Conservation (phyloP, 1,284 basidiomycete species). For the Pseudozyma sp. region DNA sequence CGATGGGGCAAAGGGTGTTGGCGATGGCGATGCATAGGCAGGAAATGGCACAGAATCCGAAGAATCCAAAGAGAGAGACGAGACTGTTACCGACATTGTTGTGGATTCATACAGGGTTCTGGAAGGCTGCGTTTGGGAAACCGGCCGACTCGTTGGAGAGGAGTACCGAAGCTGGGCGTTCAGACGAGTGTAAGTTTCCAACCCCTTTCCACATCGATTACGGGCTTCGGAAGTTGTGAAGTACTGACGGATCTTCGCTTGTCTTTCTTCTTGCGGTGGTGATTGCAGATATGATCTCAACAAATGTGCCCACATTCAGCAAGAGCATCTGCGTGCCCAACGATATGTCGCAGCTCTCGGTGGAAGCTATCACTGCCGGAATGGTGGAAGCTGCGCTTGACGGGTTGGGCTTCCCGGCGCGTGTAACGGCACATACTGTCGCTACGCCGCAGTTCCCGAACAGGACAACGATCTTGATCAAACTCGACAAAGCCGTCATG, state of each 20-base stretch:
- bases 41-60: conserved; percentile 51
- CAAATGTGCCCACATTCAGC: conserved; percentile 93
- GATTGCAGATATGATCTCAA: conserved; percentile 91
- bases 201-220: not conserved
- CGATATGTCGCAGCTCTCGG: conserved; percentile 92
- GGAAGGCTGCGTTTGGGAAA: conserved; percentile 91
- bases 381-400: conserved; percentile 97
- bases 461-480: conserved; percentile 67
- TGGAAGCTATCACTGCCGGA: conserved; percentile 95
- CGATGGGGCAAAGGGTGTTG: conserved; percentile 56
- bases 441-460: conserved; percentile 83
- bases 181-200: conserved; percentile 84
- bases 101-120: conserved; percentile 76
- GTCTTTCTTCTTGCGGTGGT: not conserved
- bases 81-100: conserved; percentile 59
- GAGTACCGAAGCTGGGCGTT: conserved; percentile 82
- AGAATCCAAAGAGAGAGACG: conserved; percentile 65
- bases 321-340: conserved; percentile 90
- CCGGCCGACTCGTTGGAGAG: conserved; percentile 94
- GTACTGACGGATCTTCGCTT: not conserved
- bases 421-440: conserved; percentile 95
- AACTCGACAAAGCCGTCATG: conserved; percentile 64
- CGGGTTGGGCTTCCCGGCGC: conserved; percentile 91
- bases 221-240: not conserved
- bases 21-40: conserved; percentile 51